These are phyloP conservation scores for Fusarium sp. DNA, from an alignment of 2,329 filamentous ascomycete genomes.

Conservation along the genomic window DNA sequence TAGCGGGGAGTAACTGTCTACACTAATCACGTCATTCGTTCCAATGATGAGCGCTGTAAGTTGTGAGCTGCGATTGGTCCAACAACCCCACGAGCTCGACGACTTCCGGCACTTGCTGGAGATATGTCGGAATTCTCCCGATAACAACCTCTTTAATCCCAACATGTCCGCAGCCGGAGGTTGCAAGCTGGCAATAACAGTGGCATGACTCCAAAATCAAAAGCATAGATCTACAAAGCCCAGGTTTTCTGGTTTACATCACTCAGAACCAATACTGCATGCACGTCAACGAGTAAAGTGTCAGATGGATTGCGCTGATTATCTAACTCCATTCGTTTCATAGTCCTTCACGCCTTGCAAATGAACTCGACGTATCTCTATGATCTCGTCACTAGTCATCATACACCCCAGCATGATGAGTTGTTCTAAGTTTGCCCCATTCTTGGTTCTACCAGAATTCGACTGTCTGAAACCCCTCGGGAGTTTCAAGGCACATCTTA, in stretches of 20 bases:
- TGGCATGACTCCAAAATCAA: no score
- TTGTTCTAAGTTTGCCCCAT: background rate
- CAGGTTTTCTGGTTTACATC: no score
- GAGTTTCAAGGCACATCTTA: conserved; percentile 40
- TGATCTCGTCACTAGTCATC: background rate
- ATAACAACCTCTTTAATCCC: conserved; percentile 12
- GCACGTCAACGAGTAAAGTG: background rate
- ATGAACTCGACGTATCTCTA: background rate
- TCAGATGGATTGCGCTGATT: background rate
- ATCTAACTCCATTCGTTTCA: background rate
- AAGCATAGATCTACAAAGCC: no score
- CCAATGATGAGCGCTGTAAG: conserved; percentile 42
- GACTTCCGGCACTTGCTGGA: no score
- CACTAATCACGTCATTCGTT: conserved; percentile 43
- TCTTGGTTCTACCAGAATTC: conserved; percentile 48
- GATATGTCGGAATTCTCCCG: background rate
- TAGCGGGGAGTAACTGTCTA: conserved; percentile 14
- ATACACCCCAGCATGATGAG: background rate
- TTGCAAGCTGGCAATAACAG: no score
- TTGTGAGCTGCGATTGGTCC: conserved; percentile 39
- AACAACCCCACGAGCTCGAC: conserved; percentile 7
- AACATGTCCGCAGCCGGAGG: no score
- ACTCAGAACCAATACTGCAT: background rate
- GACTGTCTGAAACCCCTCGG: conserved; percentile 44
- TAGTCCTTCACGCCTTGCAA: background rate